Base-by-base conservation (phyloP, 164 flowering plant genomes). In the Umbellularia californica region DNA sequence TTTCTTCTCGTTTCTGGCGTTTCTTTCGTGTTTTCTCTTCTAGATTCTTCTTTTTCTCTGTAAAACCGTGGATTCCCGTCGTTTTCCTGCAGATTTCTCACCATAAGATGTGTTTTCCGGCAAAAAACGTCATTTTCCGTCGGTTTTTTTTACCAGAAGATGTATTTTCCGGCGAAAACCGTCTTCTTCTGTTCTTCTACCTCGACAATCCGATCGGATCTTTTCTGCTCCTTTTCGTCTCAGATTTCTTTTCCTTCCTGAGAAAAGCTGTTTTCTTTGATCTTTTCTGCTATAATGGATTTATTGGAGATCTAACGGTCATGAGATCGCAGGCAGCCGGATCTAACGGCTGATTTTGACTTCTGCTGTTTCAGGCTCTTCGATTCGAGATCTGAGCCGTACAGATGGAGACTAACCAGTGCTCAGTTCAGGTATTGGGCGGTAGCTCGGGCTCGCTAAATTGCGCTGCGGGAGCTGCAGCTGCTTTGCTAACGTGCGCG, bases 381-480 rank as follows among this genome's bases (percentile, higher is more conserved):
- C 20, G 20, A 28, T 23, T 11, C 55, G 55, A 63, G 35, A 73
- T 62, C 71, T 50, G 27, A 11, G 28, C 77, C 63, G 73, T 60
- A 62, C 62, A 14, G 75, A 85, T 85, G 88, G 84, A 78, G 71
- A 51, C 69, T 24, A 69, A 66, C 63, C 70, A 73, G 55, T 75
- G 76, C 75, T 55, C 75, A n/a, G 72, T 75, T 52, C 72, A 65
- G 72, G 62, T 73, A 2, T 41, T 68, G 70, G 50, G 63, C 58
- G 73, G 64, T 77, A 52, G 65, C 50, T 25, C 22, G 27, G 65
- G 65, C 50, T 63, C 51, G 79, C 79, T 80, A 78, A 71, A 74
- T 28, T 82, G 83, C 83, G 86, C 83, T 72, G 79, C 70, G 24
- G 82, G 72, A 50, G 75, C 76, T 3, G 22, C 80, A 6, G 78